These are phyloP conservation scores for Clavulina sp. DNA, from an alignment of 768 basidiomycete species.

Conservation along the genomic window DNA sequence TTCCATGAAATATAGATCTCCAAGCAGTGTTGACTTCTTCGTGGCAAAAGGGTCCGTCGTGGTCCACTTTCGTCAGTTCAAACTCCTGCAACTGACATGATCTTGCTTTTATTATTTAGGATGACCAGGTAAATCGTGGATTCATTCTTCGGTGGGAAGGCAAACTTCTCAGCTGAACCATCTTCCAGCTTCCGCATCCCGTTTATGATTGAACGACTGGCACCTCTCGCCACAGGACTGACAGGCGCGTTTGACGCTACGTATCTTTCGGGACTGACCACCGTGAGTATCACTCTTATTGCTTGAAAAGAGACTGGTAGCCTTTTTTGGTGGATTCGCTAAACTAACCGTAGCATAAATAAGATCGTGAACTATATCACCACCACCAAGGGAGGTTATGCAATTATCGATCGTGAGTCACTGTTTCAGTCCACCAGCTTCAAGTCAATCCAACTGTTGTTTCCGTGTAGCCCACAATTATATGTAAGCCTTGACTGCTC, in stretches of 20 bases:
- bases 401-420: slow-evolving; percentile 34
- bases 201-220: slow-evolving; percentile 40
- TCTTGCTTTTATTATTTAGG: no score
- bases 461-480: background rate
- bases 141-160: no score
- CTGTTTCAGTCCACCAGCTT: background rate
- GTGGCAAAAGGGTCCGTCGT: background rate
- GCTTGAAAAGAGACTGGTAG: no score
- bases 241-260: slow-evolving; percentile 35
- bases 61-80: no score
- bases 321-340: no score
- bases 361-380: slow-evolving; percentile 41
- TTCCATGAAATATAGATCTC: slow-evolving; percentile 25
- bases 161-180: slow-evolving; percentile 35
- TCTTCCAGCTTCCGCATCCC: slow-evolving; percentile 46
- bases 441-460: background rate
- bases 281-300: slow-evolving; percentile 9
- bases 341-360: no score
- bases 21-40: slow-evolving; percentile 12
- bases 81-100: no score
- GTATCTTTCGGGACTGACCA: slow-evolving; percentile 34
- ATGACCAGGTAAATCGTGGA: no score
- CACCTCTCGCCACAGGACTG: slow-evolving; percentile 34
- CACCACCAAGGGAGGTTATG: slow-evolving; percentile 36
- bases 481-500: background rate